A percentile compares a stretch with the other conserved stretches of the same genome.
Conservation (phyloP, 495 filamentous ascomycete species). For the Tuber umbilicatum region DNA sequence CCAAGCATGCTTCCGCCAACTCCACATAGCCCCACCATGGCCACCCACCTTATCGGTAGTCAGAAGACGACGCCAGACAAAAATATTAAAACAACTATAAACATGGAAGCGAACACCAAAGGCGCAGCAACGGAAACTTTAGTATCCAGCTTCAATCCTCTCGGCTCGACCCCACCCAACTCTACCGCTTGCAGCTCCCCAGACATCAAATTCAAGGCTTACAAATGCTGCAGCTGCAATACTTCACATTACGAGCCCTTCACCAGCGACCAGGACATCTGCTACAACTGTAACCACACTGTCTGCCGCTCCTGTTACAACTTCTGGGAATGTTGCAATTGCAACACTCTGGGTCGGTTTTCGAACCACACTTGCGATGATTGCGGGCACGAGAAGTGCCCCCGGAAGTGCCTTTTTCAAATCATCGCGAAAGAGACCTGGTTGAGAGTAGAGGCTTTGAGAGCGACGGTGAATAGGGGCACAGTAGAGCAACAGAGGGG, state of each 20-base stretch:
- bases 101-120: not conserved
- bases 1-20: not conserved
- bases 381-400: not conserved
- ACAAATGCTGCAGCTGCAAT: not conserved
- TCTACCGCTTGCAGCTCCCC: not conserved
- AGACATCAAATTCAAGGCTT: not conserved
- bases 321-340: slow-evolving; percentile 2
- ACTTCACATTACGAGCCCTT: not conserved
- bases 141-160: not conserved
- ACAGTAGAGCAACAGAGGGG: not conserved
- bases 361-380: not conserved
- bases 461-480: not conserved
- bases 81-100: not conserved
- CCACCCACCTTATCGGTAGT: not conserved
- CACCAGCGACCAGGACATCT: not conserved
- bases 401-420: not conserved
- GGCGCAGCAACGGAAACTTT: not conserved
- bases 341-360: not conserved
- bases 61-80: not conserved
- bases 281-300: not conserved
- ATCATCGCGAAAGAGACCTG: not conserved
- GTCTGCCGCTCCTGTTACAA: not conserved
- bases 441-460: not conserved
- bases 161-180: not conserved
- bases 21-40: not conserved